Evolutionary conservation across 805 yeast genomes (phyloP), one percentile per base, ranked within the genome.

Genomic region (Teunomyces tritomae): DNA sequence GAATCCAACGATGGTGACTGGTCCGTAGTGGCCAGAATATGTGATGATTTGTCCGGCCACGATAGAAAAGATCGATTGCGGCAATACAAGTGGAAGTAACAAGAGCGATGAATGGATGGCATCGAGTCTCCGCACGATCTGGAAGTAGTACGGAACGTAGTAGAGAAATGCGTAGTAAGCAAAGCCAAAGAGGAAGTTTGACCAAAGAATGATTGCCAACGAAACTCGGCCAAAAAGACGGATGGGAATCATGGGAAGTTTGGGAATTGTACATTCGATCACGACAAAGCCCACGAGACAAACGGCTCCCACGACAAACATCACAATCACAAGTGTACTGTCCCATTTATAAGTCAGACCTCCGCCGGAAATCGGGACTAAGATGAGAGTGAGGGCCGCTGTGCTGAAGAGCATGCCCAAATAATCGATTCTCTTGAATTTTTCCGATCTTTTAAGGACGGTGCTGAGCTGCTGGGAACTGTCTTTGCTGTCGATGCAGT

Each of bases 201-300:
- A 47, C 16, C 45, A 45, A 39, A 65, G 47, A 20, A 64, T 51
- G 28, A 56, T 43, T 28, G 59, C 48, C 39, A 65, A 51, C 17
- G 62, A 53, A n/a, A 48, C 45, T 26, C 53, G 52, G 29, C 53
- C 52, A 50, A 65, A 64, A 28, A 63, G 44, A 8, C 48, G 40
- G 28, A 65, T 52, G n/a, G 70, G 70, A 16, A 65, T 61, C 70
- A 65, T 65, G 17, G 70, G 70, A 16, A 65, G 49, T 42, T 56
- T 53, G 6, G 69, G 61, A 7, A 63, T 42, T 32, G 57, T 65
- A 57, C 64, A 58, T 44, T 65, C 70, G n/a, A 64, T 53, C 10
- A 62, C 9, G 6, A 61, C 34, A 36, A 65, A 65, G 0, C 44
- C 54, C 3, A 57, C 36, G 20, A 62, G 51, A 43, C 59, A 51